Evolutionary conservation across 768 basidiomycete genomes (phyloP).

Genomic region (Russula lepida): DNA sequence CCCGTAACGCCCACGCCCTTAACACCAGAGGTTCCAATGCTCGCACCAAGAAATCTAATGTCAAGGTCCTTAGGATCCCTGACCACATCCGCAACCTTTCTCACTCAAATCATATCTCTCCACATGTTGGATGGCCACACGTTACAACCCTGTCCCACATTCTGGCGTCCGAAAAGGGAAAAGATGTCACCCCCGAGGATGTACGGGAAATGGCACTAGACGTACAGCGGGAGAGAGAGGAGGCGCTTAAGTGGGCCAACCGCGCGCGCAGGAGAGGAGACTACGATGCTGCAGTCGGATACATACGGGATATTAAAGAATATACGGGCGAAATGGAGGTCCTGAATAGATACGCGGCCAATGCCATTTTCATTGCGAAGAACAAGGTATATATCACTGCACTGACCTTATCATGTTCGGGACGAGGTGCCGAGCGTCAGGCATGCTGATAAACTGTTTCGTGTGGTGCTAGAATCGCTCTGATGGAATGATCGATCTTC

Average conservation of each 20-base stretch:
- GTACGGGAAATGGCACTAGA: background rate
- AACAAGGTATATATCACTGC: constrained; percentile 2
- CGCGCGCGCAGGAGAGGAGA: background rate
- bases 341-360: background rate
- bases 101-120: background rate
- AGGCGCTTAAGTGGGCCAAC: background rate
- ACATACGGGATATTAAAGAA: background rate
- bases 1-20: background rate
- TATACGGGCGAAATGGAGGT: background rate
- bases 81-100: background rate
- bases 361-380: background rate
- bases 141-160: background rate
- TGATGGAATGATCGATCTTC: constrained; percentile 1
- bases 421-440: background rate
- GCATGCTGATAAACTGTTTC: background rate
- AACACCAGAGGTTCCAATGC: background rate
- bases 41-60: background rate
- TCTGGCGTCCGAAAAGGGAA: background rate
- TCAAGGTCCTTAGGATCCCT: background rate
- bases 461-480: background rate
- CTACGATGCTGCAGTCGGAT: background rate
- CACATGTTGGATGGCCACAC: background rate
- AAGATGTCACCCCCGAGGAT: background rate
- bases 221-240: background rate
- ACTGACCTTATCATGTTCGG: background rate